These are phyloP conservation scores for Penicillium lagena DNA, from an alignment of 495 filamentous ascomycete species.

Conservation along the genomic window DNA sequence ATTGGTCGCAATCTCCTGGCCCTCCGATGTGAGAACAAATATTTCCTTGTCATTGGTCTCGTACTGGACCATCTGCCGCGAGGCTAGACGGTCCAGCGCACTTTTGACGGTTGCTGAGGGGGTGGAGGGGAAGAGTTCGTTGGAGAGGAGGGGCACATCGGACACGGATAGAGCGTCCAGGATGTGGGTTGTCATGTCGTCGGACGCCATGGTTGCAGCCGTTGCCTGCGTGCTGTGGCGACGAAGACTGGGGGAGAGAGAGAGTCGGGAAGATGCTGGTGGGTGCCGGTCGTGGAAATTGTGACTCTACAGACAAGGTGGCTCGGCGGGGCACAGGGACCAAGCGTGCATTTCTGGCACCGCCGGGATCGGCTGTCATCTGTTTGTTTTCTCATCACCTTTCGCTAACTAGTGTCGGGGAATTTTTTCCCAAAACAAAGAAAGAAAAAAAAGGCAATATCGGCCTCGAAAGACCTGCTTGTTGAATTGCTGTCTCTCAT, in stretches of 20 bases:
- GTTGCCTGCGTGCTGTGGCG: slow-evolving; percentile 17
- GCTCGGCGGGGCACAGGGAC: slow-evolving; percentile 16
- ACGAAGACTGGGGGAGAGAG: slow-evolving; percentile 2
- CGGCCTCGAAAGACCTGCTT: too few species aligned
- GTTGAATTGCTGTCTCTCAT: too few species aligned
- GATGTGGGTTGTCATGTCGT: slow-evolving; percentile 61
- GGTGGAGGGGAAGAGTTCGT: slow-evolving; percentile 67
- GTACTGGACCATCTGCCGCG: slow-evolving; percentile 80
- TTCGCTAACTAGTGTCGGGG: too few species aligned
- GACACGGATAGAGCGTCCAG: slow-evolving; percentile 60
- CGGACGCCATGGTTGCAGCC: slow-evolving; percentile 47
- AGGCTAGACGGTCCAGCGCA: slow-evolving; percentile 76
- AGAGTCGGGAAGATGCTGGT: slow-evolving; percentile 1
- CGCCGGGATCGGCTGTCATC: too few species aligned
- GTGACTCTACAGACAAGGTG: slow-evolving; percentile 13
- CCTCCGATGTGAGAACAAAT: slow-evolving; percentile 72
- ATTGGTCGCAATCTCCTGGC: slow-evolving; percentile 66
- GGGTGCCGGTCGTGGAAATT: slow-evolving; percentile 12
- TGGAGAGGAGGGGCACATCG: slow-evolving; percentile 61
- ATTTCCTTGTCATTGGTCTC: slow-evolving; percentile 75
- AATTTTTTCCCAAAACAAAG: too few species aligned
- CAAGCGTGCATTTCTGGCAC: slow-evolving; percentile 18
- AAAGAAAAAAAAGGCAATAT: too few species aligned
- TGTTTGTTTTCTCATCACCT: too few species aligned
- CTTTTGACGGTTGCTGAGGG: slow-evolving; percentile 72